Evolutionary conservation across 345 rosid species (phyloP), one percentile per base, ranked within the genome.

Genomic region (Barbarea vulgaris): DNA sequence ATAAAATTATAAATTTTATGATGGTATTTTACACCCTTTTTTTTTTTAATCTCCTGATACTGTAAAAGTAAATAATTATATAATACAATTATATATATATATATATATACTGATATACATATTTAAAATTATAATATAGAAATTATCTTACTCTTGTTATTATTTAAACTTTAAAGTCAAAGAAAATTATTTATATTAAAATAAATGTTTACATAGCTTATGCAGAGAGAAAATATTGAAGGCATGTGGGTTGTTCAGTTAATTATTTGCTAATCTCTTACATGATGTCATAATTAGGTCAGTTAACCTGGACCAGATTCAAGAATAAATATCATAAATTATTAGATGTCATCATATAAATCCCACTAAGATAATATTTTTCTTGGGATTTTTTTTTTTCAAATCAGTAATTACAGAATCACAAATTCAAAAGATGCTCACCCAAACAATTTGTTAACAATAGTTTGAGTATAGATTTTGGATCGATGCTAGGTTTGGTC

Each of bases 211-310:
- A 11, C 14, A 3, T 37, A 11, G 4, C 11, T 11, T 37, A 37
- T 36, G 4, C 10, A 10, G 13, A 15, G 42, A 37, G 42, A 11
- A 13, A 13, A 9, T 37, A 62, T 28, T 21, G 28, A 64, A 53
- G 17, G 34, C 18, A 47, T 34, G n/a, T 66, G n/a, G 58, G 17
- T 18, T 57, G 67, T 47, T 57, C 21, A 44, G 36, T 31, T 54
- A 42, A 44, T 52, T 10, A 54, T 56, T 64, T 33, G 24, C 42
- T 48, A 67, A 67, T 67, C 34, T 56, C 27, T 48, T 13, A 37
- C 54, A 75, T 75, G 65, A 59, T 75, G 68, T 27, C 73, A 67
- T 37, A 67, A 50, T 39, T 75, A 58, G 54, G 73, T 75, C 27
- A 48, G 61, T 67, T 50, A 50, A 51, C 24, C 25, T 58, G 19